Evolutionary conservation across 495 filamentous ascomycete species (phyloP), one percentile per base, ranked within the genome.

Genomic region (Daldinia concentrica): DNA sequence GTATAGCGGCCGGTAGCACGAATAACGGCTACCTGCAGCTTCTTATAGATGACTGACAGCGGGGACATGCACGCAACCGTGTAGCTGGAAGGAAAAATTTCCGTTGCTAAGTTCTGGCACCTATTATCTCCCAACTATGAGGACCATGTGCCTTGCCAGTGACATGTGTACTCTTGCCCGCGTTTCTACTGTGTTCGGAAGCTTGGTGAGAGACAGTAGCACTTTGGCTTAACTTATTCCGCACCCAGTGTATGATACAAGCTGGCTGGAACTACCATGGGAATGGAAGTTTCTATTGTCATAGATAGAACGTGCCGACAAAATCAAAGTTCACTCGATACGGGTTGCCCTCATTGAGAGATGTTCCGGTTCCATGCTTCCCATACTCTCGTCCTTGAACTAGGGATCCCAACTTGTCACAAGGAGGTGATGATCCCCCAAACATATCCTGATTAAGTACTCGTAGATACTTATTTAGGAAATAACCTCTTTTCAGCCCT

Each of bases 31-130:
- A 67, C 51, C 58, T 63, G 68, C 76, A 77, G 66, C 30, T 52
- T 67, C 58, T 32, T 66, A 67, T 75, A 69, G 63, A 75, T 69
- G 64, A 75, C 71, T 77, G 70, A 75, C 73, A 76, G 76, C 68
- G 71, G 74, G 71, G 70, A 27, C 64, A 70, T 77, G 76, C 71
- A 72, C 56, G 61, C 68, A 70, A 24, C 76, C 76, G 73, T 24
- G 26, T 45, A 65, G 62, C 64, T 71, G 58, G 69, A 72, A 69
- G 41, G 66, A 71, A 48, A 68, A 74, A 73, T 64, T 74, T 69
- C 76, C 73, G 73, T 69, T 73, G 57, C 26, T 52, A 19, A 48
- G 61, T 71, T 58, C 58, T 67, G 29, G 37, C 57, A 30, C 66
- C 50, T 68, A 58, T 36, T 58, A 48, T 43, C 27, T 58, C 50